Evolutionary conservation across 2,329 filamentous ascomycete species (phyloP), one percentile per base, ranked within the genome.

Genomic region (Ceratocystis ficicola): DNA sequence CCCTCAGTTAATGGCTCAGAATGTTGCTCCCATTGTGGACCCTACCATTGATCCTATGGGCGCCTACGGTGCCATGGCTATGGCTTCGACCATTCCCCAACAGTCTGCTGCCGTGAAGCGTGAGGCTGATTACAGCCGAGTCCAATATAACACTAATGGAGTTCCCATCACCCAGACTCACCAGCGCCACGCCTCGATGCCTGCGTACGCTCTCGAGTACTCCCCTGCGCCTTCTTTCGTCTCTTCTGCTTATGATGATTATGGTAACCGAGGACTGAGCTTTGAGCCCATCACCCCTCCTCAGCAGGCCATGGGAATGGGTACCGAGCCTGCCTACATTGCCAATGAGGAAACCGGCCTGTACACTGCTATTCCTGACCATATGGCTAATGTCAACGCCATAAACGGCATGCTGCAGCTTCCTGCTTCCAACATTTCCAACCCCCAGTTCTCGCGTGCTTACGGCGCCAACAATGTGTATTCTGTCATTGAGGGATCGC

Each of bases 211-310:
- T 61, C 87, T 97, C 75, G 94, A 99, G 77, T 99, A 97, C 79
- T 99, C 94, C 17, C 94, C 94, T 64, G 94, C 94, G 0, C 94
- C 94, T 1, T 97, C 94, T 1, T 97, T 97, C 73, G 92, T 96
- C 64, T 97, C 94, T n/a, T 97, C 94, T 0, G 92, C 96, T 72
- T 96, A 93, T 72, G 94, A 97, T 74, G 93, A 97, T 75, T 99
- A 96, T 80, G 95, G 90, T 83, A 93, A 92, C 74, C 88, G 94
- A 67, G 94, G 91, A 63, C 86, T 97, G 72, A 97, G 93, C 2
- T 99, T 93, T 74, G 94, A 99, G 80, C 94, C 94, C 64, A 86
- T 99, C 71, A 99, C 94, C 0, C 94, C 94, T 67, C 94, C 94
- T 17, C 94, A 97, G 75, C 90, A 96, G 76, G 85, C 89, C 15